phyloP scores from a whole-genome alignment of 2,329 filamentous ascomycete genomes.

The Pseudogymnoascus sp. region DNA sequence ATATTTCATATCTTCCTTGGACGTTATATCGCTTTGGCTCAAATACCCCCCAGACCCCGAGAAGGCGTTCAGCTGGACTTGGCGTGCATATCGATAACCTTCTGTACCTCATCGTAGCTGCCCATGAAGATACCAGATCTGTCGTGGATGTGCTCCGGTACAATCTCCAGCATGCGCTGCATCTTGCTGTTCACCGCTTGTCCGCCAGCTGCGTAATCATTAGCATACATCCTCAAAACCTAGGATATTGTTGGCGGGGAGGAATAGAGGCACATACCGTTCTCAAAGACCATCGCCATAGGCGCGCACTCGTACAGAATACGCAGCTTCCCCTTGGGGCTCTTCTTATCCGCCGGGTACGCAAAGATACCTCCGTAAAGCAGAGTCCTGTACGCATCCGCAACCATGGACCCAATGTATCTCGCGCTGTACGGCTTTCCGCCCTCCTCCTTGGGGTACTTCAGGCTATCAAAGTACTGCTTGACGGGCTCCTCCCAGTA shows the following conservation, averaged over 20 bases:
- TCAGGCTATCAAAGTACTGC: constrained; percentile 82
- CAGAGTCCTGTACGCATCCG: constrained; percentile 91
- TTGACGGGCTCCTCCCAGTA: constrained; percentile 91
- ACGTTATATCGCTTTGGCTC: not conserved
- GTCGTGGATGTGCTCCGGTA: constrained; percentile 91
- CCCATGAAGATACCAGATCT: constrained; percentile 93
- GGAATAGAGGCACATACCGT: constrained; percentile 53
- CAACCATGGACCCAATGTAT: constrained; percentile 98
- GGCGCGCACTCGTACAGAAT: constrained; percentile 98
- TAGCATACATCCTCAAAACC: constrained; percentile 18
- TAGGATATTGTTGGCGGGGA: not conserved
- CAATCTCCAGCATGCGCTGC: constrained; percentile 80
- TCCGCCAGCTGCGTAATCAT: constrained; percentile 61
- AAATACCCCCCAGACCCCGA: not conserved
- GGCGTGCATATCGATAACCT: constrained; percentile 52
- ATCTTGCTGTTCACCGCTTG: constrained; percentile 88
- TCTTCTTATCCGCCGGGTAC: constrained; percentile 97
- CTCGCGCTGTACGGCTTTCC: constrained; percentile 89
- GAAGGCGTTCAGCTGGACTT: not conserved
- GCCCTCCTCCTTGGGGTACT: constrained; percentile 58
- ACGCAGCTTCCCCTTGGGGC: constrained; percentile 92
- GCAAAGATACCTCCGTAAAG: constrained; percentile 96
- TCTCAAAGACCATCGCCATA: constrained; percentile 98
- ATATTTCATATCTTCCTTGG: not conserved
- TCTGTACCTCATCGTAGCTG: constrained; percentile 89